phyloP scores from a whole-genome alignment of 2,329 filamentous ascomycete genomes.

The Trichophyton verrucosum region DNA sequence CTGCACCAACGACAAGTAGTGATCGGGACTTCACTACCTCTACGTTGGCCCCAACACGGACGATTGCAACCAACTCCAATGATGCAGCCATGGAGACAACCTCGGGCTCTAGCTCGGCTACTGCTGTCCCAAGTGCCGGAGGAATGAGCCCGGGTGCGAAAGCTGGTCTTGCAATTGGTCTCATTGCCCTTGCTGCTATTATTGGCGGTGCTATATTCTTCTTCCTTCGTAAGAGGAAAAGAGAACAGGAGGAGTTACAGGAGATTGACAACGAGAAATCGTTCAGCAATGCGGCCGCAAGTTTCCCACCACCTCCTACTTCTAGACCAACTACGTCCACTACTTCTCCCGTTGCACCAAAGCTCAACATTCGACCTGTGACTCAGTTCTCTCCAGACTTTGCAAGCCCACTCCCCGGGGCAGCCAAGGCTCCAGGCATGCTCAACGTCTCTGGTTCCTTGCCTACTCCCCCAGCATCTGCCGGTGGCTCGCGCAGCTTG shows the following conservation, averaged over 20 bases:
- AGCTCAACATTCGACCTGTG: slow-evolving; percentile 70
- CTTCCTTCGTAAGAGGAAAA: slow-evolving; percentile 59
- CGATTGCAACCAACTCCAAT: slow-evolving; percentile 4
- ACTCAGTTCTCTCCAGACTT: slow-evolving; percentile 70
- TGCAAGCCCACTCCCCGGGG: slow-evolving; percentile 18
- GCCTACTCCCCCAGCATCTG: slow-evolving; percentile 16
- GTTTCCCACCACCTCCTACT: slow-evolving; percentile 21
- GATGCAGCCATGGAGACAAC: slow-evolving; percentile 9
- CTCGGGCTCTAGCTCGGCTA: slow-evolving; percentile 15
- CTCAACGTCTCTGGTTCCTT: slow-evolving; percentile 17
- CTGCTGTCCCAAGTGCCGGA: slow-evolving; percentile 14
- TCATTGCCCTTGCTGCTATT: slow-evolving; percentile 56
- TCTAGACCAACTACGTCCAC: slow-evolving; percentile 22
- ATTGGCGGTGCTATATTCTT: slow-evolving; percentile 59
- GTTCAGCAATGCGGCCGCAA: slow-evolving; percentile 21
- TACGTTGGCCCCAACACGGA: slow-evolving; percentile 1
- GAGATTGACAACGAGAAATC: slow-evolving; percentile 53
- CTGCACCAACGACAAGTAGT: slow-evolving; percentile 1
- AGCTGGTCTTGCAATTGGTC: slow-evolving; percentile 75
- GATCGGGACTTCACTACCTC: slow-evolving; percentile 5
- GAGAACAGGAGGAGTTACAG: slow-evolving; percentile 39
- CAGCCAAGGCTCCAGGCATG: slow-evolving; percentile 13
- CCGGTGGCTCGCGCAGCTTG: slow-evolving; percentile 23
- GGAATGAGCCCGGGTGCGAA: slow-evolving; percentile 43
- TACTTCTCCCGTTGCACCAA: slow-evolving; percentile 49